phyloP scores from a whole-genome alignment of 2,329 filamentous ascomycete genomes.

The Fusarium burgessii region DNA sequence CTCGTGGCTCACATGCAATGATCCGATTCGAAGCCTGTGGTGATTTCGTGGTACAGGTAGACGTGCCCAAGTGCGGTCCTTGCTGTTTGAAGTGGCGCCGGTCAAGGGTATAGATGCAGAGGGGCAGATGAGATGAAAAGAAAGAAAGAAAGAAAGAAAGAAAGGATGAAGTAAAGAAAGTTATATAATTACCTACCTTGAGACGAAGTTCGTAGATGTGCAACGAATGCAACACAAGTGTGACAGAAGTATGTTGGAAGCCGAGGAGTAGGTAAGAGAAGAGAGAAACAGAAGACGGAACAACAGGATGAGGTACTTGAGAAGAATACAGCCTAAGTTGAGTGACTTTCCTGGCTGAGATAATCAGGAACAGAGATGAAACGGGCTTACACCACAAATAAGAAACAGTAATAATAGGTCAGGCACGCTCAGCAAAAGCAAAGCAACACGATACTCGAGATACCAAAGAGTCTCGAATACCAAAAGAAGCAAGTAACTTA shows the following conservation, averaged over 20 bases:
- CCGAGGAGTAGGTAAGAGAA: not conserved
- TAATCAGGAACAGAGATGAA: slow-evolving; percentile 34
- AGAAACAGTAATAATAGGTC: slow-evolving; percentile 17
- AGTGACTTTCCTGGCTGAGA: slow-evolving; percentile 30
- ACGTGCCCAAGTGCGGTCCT: slow-evolving; percentile 19
- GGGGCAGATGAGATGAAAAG: not conserved
- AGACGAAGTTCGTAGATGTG: slow-evolving; percentile 4
- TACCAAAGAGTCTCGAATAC: slow-evolving; percentile 9
- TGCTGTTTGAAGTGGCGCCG: slow-evolving; percentile 11
- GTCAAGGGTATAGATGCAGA: slow-evolving; percentile 12
- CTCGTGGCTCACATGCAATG: not conserved
- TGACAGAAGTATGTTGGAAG: slow-evolving; percentile 30
- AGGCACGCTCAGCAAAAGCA: slow-evolving; percentile 26
- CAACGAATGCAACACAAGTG: slow-evolving; percentile 25
- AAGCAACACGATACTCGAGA: slow-evolving; percentile 1
- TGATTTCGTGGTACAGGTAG: slow-evolving; percentile 5
- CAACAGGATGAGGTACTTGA: slow-evolving; percentile 19
- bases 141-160: not conserved
- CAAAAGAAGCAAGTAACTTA: slow-evolving; percentile 21
- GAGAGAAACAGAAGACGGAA: slow-evolving; percentile 5
- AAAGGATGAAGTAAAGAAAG: not conserved
- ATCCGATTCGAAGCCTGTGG: slow-evolving; percentile 2
- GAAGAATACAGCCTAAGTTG: slow-evolving; percentile 9
- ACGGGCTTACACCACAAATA: slow-evolving; percentile 17
- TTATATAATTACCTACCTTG: slow-evolving; percentile 14